These are phyloP conservation scores for Hordeum marinum DNA, from an alignment of 176 grass and related monocot genomes.

Conservation along the genomic window DNA sequence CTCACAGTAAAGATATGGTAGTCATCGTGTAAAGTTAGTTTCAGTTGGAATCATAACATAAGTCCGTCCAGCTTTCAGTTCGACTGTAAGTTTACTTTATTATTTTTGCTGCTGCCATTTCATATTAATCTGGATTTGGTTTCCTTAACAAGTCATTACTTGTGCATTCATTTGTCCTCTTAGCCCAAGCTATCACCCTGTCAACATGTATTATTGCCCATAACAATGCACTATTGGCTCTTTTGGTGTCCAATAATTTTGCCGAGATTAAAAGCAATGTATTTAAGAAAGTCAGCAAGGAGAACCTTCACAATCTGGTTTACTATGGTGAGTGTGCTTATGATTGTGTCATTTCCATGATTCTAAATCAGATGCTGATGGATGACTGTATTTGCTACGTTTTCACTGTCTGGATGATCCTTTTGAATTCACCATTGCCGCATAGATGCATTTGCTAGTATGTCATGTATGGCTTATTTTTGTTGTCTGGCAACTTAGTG, in stretches of 20 bases:
- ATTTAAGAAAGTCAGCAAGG: conserved; percentile 98
- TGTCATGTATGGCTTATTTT: not conserved
- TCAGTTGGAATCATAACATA: not conserved
- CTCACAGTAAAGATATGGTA: not conserved
- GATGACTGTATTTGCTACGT: not conserved
- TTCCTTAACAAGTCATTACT: conserved; percentile 78
- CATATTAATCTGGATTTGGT: conserved; percentile 17
- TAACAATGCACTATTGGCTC: conserved; percentile 90
- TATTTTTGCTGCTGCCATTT: not conserved
- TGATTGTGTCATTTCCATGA: conserved; percentile 9
- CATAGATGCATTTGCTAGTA: not conserved
- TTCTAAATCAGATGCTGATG: conserved; percentile 13
- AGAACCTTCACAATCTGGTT: conserved; percentile 96
- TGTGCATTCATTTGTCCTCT: conserved; percentile 95
- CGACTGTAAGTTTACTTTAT: not conserved
- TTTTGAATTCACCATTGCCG: conserved; percentile 6
- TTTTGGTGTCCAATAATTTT: conserved; percentile 97
- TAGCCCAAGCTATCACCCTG: conserved; percentile 96
- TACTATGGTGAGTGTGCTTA: conserved; percentile 77
- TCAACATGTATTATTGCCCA: conserved; percentile 95
- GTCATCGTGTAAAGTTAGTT: not conserved
- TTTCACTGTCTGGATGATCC: conserved; percentile 5
- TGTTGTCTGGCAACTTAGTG: conserved; percentile 6
- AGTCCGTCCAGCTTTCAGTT: not conserved
- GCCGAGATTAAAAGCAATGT: conserved; percentile 97